phyloP scores from a whole-genome alignment of 192 early-diverging fungal genomes.

The Coemansia sp. region DNA sequence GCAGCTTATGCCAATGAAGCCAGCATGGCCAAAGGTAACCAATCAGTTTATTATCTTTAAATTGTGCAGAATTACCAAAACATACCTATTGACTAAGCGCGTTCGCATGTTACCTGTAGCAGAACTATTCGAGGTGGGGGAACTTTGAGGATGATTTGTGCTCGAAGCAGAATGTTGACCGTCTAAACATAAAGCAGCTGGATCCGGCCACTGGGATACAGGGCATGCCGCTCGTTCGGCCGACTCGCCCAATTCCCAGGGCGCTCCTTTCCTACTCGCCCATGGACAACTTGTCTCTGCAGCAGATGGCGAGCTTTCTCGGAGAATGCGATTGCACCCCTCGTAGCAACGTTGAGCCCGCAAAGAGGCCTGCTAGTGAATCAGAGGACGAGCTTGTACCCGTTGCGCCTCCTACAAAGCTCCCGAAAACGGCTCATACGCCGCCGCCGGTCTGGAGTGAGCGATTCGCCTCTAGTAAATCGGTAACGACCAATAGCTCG shows the following conservation, averaged over 20 bases:
- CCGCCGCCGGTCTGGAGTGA: not conserved
- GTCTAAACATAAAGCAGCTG: not conserved
- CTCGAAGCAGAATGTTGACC: slow-evolving; percentile 2
- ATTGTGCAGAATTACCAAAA: not conserved
- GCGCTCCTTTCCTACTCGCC: not conserved
- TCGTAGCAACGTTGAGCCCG: not conserved
- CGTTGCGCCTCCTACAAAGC: not conserved
- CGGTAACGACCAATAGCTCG: not conserved
- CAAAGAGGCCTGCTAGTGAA: not conserved
- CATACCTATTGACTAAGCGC: not conserved
- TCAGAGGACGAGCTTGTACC: not conserved
- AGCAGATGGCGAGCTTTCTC: slow-evolving; percentile 3
- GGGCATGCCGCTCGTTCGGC: not conserved
- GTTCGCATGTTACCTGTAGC: slow-evolving; percentile 3
- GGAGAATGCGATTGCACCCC: not conserved
- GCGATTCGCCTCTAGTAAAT: not conserved
- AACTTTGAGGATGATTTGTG: slow-evolving; percentile 22
- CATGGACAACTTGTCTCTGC: slow-evolving; percentile 1
- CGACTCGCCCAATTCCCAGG: not conserved
- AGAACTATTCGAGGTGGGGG: slow-evolving; percentile 19
- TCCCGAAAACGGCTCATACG: not conserved
- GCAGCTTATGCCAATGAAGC: not conserved
- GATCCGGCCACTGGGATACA: not conserved
- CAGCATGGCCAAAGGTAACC: slow-evolving; percentile 27
- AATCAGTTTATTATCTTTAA: not conserved